Evolutionary conservation across 2,329 filamentous ascomycete genomes (phyloP), one percentile per base, ranked within the genome.

Genomic region (Aspergillus hiratsukae): DNA sequence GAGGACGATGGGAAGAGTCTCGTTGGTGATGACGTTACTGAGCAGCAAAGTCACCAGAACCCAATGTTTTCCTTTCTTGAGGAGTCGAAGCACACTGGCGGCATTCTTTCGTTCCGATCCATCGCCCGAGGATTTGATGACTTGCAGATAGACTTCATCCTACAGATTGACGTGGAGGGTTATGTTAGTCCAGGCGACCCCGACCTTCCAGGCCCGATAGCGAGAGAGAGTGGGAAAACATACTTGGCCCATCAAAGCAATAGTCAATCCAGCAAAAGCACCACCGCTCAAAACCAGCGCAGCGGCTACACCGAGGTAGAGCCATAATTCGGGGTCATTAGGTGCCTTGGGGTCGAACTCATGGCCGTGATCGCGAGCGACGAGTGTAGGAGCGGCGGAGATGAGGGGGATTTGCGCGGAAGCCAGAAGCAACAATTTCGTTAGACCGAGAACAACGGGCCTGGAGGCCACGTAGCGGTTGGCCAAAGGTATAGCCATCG

Each of bases 11-110:
- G 94, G 94, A 14, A 97, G 80, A 2, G 93, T 95, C 76, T 97
- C 94, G 74, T 99, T 97, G 63, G 95, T 96, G 67, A 99, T 95
- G 69, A 99, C 94, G 73, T 99, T 99, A 73, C 91, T 91, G 55
- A 99, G 80, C 7, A 99, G 83, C 27, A 99, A 78, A 2, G 94
- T 97, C 53, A 99, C 94, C 56, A 99, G 80, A 21, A 99, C 93
- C 94, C 94, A 99, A 75, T 99, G 94, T 74, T 99, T 99, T 66
- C 94, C 94, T 66, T 84, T 88, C 62, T 90, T 86, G 55, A 99
- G 77, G 28, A 99, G 79, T 46, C 85, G 81, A 64, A 94, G 81
- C 10, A 99, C 94, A 61, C 85, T 87, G 55, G 83, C 84, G 0
- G 94, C 94, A 70, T 97, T 91, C 69, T 86, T 90, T 68, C 87